Percentiles rank a stretch among this genome's conserved stretches.
These are phyloP conservation scores for Paecilomyces dactylethromorphus DNA, from an alignment of 2,329 filamentous ascomycete species.

Conservation along the genomic window DNA sequence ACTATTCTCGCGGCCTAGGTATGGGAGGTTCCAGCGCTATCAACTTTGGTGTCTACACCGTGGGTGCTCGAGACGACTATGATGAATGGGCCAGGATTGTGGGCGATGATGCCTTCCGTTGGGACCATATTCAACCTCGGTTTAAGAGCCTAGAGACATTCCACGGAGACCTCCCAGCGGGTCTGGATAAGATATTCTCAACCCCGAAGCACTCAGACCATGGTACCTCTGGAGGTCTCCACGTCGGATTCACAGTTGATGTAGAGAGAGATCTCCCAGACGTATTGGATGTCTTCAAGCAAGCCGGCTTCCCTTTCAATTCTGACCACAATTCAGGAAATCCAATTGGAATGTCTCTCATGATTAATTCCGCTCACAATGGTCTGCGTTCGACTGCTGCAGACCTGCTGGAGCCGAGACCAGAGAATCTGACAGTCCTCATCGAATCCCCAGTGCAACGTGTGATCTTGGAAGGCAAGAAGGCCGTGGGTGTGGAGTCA, in stretches of 20 bases:
- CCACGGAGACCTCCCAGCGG: slow-evolving; percentile 33
- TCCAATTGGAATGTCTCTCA: slow-evolving; percentile 49
- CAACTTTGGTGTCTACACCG: slow-evolving; percentile 50
- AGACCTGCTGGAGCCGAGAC: slow-evolving; percentile 40
- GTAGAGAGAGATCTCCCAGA: slow-evolving; percentile 45
- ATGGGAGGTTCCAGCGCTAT: slow-evolving; percentile 49
- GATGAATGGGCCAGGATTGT: slow-evolving; percentile 54
- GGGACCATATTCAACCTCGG: slow-evolving; percentile 46
- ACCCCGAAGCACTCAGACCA: slow-evolving; percentile 41
- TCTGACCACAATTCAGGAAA: slow-evolving; percentile 54
- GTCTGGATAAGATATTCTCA: slow-evolving; percentile 41
- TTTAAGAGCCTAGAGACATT: slow-evolving; percentile 52
- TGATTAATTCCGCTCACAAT: slow-evolving; percentile 44
- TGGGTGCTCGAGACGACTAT: slow-evolving; percentile 55
- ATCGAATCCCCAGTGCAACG: slow-evolving; percentile 44
- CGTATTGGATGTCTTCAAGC: slow-evolving; percentile 43
- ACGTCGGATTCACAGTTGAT: slow-evolving; percentile 42
- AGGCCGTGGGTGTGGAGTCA: slow-evolving; percentile 40
- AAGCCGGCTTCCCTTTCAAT: slow-evolving; percentile 45
- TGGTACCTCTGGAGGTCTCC: slow-evolving; percentile 43
- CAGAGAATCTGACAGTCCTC: slow-evolving; percentile 48
- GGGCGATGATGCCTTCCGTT: slow-evolving; percentile 50
- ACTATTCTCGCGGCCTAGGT: slow-evolving; percentile 46
- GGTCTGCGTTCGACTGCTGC: slow-evolving; percentile 46
- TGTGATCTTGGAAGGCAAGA: slow-evolving; percentile 42